Percentiles rank a stretch among this genome's conserved stretches.
These are phyloP conservation scores for Euptelea pleiosperma DNA, from an alignment of 164 flowering plant genomes.

Conservation along the genomic window DNA sequence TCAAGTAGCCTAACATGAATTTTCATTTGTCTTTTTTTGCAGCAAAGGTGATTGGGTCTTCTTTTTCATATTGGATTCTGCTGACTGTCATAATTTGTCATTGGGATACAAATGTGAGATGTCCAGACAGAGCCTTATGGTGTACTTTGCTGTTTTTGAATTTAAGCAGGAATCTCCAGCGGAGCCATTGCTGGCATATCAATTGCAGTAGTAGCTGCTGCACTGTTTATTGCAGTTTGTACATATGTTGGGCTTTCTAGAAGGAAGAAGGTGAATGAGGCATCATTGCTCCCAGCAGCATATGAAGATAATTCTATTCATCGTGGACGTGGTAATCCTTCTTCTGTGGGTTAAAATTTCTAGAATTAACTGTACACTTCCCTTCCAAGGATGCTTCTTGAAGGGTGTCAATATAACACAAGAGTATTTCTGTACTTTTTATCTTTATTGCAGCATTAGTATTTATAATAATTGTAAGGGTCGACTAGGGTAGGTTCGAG, in stretches of 20 bases:
- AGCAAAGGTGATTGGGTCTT: slow-evolving; percentile 47
- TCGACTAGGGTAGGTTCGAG: no score
- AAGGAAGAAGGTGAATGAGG: slow-evolving; percentile 44
- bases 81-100: neutral
- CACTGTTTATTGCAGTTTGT: slow-evolving; percentile 33
- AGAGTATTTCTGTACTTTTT: no score
- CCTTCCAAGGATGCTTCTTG: no score
- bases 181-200: slow-evolving; percentile 69
- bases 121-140: slow-evolving; percentile 8
- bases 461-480: no score
- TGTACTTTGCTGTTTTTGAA: slow-evolving; percentile 8
- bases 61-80: slow-evolving; percentile 11
- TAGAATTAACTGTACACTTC: no score
- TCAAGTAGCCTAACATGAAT: slow-evolving; percentile 9
- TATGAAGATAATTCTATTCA: slow-evolving; percentile 31
- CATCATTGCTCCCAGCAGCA: slow-evolving; percentile 27
- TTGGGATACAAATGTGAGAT: neutral
- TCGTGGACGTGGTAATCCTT: slow-evolving; percentile 24
- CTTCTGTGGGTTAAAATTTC: no score
- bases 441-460: no score
- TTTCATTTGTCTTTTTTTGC: slow-evolving; percentile 31
- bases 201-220: slow-evolving; percentile 37
- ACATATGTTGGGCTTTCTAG: slow-evolving; percentile 35
- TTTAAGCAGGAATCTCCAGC: slow-evolving; percentile 50
- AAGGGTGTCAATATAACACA: no score